Evolutionary conservation across 805 yeast genomes (phyloP), one percentile per base, ranked within the genome.

Genomic region (Starmerella etchellsii): DNA sequence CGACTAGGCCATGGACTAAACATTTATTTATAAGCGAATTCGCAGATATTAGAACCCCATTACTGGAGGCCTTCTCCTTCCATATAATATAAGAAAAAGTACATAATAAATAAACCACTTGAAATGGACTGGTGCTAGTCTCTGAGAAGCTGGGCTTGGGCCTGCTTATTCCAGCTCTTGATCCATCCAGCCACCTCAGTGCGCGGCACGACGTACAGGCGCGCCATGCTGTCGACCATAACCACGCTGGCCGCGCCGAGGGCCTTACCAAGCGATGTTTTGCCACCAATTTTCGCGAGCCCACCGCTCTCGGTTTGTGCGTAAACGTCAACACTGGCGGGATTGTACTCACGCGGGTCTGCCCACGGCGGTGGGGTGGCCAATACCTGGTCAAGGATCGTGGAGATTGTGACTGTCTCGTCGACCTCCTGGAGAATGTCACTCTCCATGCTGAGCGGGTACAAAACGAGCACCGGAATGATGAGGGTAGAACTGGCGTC

Each of bases 261-360:
- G 0, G 78, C 80, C 38, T 71, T 70, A 52, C 73, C 71, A 19
- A 88, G 57, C 1, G 81, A 64, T 19, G 76, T 70, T 49, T 81
- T 83, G 57, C 78, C 81, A 22, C 95, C 95, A 4, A 80, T 74
- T 59, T 83, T 84, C 34, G 84, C 77, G 45, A 88, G 67, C 0
- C 96, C 96, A 37, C 95, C 95, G 2, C 74, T 54, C 25, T 63
- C 68, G 0, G 95, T 83, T 58, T 83, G 96, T 76, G 82, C 76
- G 59, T 69, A 88, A 5, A 79, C 78, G 38, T 81, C 78, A 21
- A 85, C 61, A 40, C 70, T 71, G 48, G 70, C 73, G 3, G 70
- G 59, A 0, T 67, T 62, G 56, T 84, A 83, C 44, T 76, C 71
- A 31, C 55, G 49, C 22, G 50, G 49, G 50, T 79, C 84, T 10